Base-by-base conservation (phyloP, 441 rosid species). In the Pelargonium cotyledonis region DNA sequence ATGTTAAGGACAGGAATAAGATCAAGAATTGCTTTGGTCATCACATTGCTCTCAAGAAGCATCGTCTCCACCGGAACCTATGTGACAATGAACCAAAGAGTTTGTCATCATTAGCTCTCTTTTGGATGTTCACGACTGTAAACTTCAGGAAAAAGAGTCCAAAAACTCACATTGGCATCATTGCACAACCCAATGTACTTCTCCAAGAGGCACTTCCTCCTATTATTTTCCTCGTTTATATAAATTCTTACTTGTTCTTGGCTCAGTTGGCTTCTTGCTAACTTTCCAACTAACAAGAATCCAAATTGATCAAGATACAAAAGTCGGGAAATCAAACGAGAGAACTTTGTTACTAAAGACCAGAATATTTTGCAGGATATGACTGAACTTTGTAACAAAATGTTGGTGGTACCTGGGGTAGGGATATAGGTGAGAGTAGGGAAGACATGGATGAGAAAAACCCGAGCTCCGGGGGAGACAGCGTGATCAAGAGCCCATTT, bases 1-100 rank as follows among this genome's bases (percentile, higher is more conserved):
- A 88, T 80, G 75, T 86, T 85, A 68, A 85, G 84, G 60, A 86
- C 85, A 47, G 94, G 81, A 41, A 88, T 88, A 41, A 88, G 88
- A 58, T 82, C 84, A 18, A 85, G 77, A 69, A 88, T 73, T 44
- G 90, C 83, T 79, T 85, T 80, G 15, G 80, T 77, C 2, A 75
- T 76, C 63, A 53, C 72, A 19, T 67, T 72, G 77, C 85, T 80
- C 78, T 88, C 88, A 40, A 88, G 66, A 12, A 88, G 80, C 82
- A 83, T 71, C 11, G 88, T 85, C 69, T 88, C 94, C 55, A 80
- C 89, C 7, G 77, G 73, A 43, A 88, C 87, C 90, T 85, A 77
- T 38, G 70, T 41, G 69, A 10, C 44, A 65, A 65, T 57, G 8
- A 68, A 44, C 26, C 26, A 26, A 67, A 31, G 40, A 2, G 3